phyloP scores from a whole-genome alignment of 306 rosid genomes.

The Castanea sativa region DNA sequence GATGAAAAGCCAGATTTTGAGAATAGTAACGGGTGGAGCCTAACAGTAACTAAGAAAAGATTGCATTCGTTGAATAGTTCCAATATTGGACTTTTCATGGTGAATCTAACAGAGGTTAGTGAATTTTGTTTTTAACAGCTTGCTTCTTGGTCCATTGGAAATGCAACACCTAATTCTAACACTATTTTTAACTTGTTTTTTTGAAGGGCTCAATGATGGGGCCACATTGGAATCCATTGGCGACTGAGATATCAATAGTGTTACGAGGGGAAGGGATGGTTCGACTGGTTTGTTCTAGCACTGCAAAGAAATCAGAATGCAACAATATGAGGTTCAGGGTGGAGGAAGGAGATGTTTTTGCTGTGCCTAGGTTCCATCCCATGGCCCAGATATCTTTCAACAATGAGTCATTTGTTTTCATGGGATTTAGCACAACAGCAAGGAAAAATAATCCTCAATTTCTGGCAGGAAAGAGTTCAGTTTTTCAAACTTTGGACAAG shows the following conservation, averaged over 20 bases:
- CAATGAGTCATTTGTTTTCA: constrained; percentile 60
- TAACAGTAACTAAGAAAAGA: constrained; percentile 52
- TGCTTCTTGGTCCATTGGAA: background rate
- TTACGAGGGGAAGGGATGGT: constrained; percentile 76
- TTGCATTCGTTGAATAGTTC: constrained; percentile 33
- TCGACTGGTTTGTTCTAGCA: constrained; percentile 55
- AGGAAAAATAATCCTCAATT: constrained; percentile 57
- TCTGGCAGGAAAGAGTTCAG: constrained; percentile 64
- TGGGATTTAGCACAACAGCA: constrained; percentile 74
- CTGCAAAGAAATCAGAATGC: constrained; percentile 28
- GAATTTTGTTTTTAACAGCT: background rate
- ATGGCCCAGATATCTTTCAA: constrained; percentile 89
- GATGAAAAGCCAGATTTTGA: constrained; percentile 54
- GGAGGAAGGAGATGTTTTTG: constrained; percentile 66
- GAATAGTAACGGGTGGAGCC: constrained; percentile 68
- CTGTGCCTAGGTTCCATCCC: constrained; percentile 71
- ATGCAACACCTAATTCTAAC: background rate
- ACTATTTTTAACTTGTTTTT: background rate
- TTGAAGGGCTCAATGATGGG: constrained; percentile 83
- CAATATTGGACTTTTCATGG: constrained; percentile 68
- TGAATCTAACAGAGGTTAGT: constrained; percentile 67
- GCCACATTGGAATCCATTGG: constrained; percentile 89
- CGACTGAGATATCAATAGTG: constrained; percentile 64
- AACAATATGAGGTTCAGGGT: constrained; percentile 61
- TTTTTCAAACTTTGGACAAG: constrained; percentile 47